Evolutionary conservation across 2,329 filamentous ascomycete species (phyloP).

Genomic region (Rhinocladiella similis): DNA sequence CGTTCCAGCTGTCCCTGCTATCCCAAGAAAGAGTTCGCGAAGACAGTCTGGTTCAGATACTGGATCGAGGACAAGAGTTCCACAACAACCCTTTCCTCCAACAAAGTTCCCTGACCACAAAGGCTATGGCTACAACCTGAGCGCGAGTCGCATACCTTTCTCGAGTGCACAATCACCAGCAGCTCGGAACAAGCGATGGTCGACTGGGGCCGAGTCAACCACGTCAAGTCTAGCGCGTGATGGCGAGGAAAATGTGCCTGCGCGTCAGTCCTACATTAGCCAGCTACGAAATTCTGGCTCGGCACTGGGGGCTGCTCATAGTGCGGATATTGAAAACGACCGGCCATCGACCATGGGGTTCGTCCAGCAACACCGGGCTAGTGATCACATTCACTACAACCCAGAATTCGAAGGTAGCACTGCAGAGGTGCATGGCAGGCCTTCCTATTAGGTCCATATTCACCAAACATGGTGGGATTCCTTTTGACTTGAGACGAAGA

Average conservation of each 20-base stretch:
- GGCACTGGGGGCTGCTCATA: constrained; percentile 32
- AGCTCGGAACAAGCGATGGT: constrained; percentile 18
- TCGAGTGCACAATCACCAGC: constrained; percentile 25
- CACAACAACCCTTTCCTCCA: constrained; percentile 17
- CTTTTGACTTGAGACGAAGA: background rate
- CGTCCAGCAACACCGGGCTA: constrained; percentile 49
- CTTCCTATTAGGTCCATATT: constrained; percentile 1
- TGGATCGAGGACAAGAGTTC: constrained; percentile 16
- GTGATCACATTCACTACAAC: constrained; percentile 49
- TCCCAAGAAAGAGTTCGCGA: constrained; percentile 74
- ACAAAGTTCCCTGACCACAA: constrained; percentile 6
- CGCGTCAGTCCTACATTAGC: constrained; percentile 23
- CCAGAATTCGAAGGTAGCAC: constrained; percentile 27
- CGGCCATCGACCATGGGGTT: constrained; percentile 53
- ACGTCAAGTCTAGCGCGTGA: constrained; percentile 38
- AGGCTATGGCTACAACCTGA: constrained; percentile 22
- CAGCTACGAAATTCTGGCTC: constrained; percentile 34
- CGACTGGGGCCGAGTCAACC: constrained; percentile 34
- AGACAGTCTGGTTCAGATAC: constrained; percentile 47
- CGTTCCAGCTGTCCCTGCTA: constrained; percentile 51
- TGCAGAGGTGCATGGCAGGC: constrained; percentile 23
- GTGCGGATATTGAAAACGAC: constrained; percentile 38
- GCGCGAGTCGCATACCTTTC: constrained; percentile 43
- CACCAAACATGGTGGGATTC: background rate
- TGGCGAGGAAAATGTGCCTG: constrained; percentile 29